Evolutionary conservation across 2,329 filamentous ascomycete genomes (phyloP).

Genomic region (Anthostomella pinea): DNA sequence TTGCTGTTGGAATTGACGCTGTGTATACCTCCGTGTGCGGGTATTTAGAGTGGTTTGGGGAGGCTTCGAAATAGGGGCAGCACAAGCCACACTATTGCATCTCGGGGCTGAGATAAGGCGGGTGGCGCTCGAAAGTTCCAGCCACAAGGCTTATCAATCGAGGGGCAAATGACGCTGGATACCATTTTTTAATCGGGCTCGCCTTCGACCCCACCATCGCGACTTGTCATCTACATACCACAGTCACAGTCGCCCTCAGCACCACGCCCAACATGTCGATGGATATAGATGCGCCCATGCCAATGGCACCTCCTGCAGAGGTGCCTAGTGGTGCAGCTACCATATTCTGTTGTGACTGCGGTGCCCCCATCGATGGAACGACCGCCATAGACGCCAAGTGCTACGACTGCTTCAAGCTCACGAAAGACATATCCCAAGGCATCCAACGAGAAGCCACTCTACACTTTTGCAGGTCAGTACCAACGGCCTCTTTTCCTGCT

Average conservation of each 20-base stretch:
- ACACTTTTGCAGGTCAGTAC: conserved; percentile 91
- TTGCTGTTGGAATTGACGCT: too few species aligned
- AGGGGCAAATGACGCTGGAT: conserved; percentile 17
- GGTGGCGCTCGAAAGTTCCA: background rate
- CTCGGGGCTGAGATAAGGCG: background rate
- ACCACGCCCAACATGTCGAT: conserved; percentile 52
- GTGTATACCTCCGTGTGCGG: too few species aligned
- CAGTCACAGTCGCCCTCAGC: too few species aligned
- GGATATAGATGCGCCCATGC: conserved; percentile 56
- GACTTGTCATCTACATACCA: conserved; percentile 2
- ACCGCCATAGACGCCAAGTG: conserved; percentile 82
- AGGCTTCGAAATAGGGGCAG: too few species aligned
- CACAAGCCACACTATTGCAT: background rate
- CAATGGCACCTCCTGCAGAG: conserved; percentile 36
- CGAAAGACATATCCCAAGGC: conserved; percentile 86
- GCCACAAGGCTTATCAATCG: conserved; percentile 24
- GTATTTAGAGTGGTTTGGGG: too few species aligned
- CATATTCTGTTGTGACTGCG: conserved; percentile 98
- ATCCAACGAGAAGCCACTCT: conserved; percentile 88
- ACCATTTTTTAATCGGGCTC: conserved; percentile 18
- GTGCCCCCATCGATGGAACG: conserved; percentile 91
- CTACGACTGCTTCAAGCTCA: conserved; percentile 93
- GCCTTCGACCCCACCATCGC: conserved; percentile 15
- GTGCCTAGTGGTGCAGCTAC: conserved; percentile 38
- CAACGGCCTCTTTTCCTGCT: too few species aligned